Evolutionary conservation across 2,329 filamentous ascomycete genomes (phyloP).

Genomic region (Lachnellula arida): DNA sequence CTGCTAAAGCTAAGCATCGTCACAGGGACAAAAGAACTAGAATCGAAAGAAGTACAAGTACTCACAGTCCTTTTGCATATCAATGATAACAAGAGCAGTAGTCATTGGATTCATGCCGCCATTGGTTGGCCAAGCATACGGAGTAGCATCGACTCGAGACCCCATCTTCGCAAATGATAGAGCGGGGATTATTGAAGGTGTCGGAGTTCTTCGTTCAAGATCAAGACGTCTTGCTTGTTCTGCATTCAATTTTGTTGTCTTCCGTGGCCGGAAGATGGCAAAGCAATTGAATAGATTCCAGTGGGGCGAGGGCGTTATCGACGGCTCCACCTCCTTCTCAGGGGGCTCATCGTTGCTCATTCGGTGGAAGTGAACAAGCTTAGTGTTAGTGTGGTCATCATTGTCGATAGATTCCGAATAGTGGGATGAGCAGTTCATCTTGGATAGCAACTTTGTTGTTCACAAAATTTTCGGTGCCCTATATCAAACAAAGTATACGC

Average conservation of each 20-base stretch:
- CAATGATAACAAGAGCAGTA: constrained; percentile 49
- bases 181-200: background rate
- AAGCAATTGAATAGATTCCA: background rate
- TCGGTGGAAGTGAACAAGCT: constrained; percentile 1
- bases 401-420: background rate
- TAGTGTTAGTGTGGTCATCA: background rate
- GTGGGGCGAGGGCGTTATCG: background rate
- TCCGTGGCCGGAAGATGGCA: background rate
- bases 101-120: constrained; percentile 35
- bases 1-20: no score
- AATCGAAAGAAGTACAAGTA: background rate
- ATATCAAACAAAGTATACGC: background rate
- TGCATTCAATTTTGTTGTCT: background rate
- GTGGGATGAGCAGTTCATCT: constrained; percentile 2
- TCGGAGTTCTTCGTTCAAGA: background rate
- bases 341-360: background rate
- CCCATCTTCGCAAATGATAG: constrained; percentile 6
- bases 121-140: constrained; percentile 40
- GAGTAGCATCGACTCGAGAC: constrained; percentile 21
- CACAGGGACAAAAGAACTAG: no score
- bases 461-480: background rate
- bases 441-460: background rate
- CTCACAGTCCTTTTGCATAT: constrained; percentile 51
- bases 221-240: background rate
- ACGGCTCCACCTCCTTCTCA: background rate